A percentile compares a stretch with the other conserved stretches of the same genome.
These are phyloP conservation scores for Trichoderma gamsii DNA, from an alignment of 495 filamentous ascomycete species.

Conservation along the genomic window DNA sequence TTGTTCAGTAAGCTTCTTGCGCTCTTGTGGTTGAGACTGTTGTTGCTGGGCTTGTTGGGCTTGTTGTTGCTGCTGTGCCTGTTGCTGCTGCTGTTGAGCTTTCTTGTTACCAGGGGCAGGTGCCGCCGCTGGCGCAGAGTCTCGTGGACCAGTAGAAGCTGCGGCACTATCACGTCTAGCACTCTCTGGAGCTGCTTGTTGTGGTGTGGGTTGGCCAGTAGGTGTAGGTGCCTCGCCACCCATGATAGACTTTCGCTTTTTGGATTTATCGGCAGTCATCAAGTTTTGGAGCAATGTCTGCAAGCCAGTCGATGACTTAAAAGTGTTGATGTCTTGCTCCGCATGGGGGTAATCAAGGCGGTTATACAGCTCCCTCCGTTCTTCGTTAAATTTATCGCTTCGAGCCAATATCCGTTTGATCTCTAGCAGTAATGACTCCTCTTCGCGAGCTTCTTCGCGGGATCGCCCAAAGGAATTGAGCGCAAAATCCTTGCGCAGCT, in stretches of 20 bases:
- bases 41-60: conserved; percentile 70
- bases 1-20: conserved; percentile 62
- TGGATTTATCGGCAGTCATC: conserved; percentile 71
- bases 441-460: conserved; percentile 83
- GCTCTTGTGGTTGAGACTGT: conserved; percentile 43
- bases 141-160: conserved; percentile 38
- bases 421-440: conserved; percentile 80
- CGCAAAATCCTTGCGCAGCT: conserved; percentile 75
- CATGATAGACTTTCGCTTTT: conserved; percentile 63
- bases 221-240: conserved; percentile 53
- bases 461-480: conserved; percentile 69
- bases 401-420: conserved; percentile 81
- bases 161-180: conserved; percentile 30
- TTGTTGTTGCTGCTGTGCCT: conserved; percentile 48
- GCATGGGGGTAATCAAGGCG: conserved; percentile 74
- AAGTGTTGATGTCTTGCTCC: conserved; percentile 60
- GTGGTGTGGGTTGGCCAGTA: not conserved
- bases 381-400: conserved; percentile 74
- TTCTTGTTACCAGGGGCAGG: conserved; percentile 34
- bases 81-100: conserved; percentile 34
- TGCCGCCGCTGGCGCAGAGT: conserved; percentile 39
- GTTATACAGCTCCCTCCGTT: conserved; percentile 83
- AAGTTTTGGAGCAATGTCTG: conserved; percentile 74
- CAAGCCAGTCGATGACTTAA: conserved; percentile 73
- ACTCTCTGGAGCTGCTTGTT: conserved; percentile 6